Percentiles rank a stretch among this genome's conserved stretches.
phyloP scores from a whole-genome alignment of 768 basidiomycete species.

The Hemileccinum rubropunctum region DNA sequence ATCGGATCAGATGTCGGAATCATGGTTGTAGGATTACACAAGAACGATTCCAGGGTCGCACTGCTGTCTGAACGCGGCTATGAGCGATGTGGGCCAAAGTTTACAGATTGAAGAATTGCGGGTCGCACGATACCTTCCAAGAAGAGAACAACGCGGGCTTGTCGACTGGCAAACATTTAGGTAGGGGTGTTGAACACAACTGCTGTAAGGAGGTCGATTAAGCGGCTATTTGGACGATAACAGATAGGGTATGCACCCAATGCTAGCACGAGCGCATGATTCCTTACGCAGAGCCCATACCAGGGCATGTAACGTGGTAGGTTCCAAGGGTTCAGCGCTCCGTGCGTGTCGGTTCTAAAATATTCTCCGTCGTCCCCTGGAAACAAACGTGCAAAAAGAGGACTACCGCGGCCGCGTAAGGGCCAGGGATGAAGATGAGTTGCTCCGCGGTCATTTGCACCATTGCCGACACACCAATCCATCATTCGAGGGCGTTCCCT shows the following conservation, averaged over 20 bases:
- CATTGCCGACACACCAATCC: conserved; percentile 2
- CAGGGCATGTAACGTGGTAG: neutral
- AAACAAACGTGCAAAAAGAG: neutral
- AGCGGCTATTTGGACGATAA: neutral
- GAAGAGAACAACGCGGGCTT: neutral
- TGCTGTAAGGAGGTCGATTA: neutral
- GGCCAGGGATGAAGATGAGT: neutral
- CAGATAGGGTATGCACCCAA: neutral
- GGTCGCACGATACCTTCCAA: neutral
- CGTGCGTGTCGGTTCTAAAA: neutral
- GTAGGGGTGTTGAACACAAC: neutral
- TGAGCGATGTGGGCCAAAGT: neutral
- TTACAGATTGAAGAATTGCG: neutral
- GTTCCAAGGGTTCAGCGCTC: neutral
- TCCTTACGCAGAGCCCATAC: no score
- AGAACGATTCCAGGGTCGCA: neutral
- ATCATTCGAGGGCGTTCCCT: conserved; percentile 10
- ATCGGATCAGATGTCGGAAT: conserved; percentile 19
- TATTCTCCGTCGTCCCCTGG: neutral
- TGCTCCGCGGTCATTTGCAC: conserved; percentile 15
- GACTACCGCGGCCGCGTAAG: neutral
- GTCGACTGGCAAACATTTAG: neutral
- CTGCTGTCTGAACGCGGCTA: neutral
- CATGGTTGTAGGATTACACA: neutral
- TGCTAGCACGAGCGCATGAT: no score